Base-by-base conservation (phyloP, 1,284 basidiomycete genomes). In the Cutaneotrichosporon daszewskae region DNA sequence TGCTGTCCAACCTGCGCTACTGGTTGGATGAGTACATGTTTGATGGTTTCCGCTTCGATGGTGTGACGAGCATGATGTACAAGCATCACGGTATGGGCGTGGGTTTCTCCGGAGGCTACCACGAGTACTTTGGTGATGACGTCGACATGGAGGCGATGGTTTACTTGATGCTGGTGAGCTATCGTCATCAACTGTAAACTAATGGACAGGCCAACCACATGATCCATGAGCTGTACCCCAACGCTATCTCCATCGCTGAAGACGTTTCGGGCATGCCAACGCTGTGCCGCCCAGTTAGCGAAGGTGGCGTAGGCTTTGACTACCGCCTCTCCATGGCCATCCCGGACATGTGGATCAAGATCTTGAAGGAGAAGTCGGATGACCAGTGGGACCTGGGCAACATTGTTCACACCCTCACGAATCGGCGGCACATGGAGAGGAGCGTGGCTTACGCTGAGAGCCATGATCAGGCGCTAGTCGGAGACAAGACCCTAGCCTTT, bases 331-430 rank as follows among this genome's bases (percentile, higher is more conserved):
- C 89, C 19, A 98, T 98, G 94, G 94, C 94, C 9, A 80, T 98
- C 38, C 94, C 94, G 5, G 94, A 98, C 70, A 97, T 96, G 91
- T 98, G 91, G 90, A 98, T 98, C 77, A 97, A 98, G 72, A 76
- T 97, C 19, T 79, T 97, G 57, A 98, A 98, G 70, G 94, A 98
- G 72, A 83, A 81, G 65, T 57, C 70, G 4, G 94, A 98, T 66
- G 81, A 86, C 55, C 78, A 85, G 34, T 98, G 94, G 94, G 79
- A 94, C 43, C 77, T 98, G 59, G 82, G 76, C 47, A 80, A 84
- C 67, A 92, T 98, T 53, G 83, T 85, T 19, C 84, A 86, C 66
- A 97, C 90, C 3, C 74, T 98, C 45, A 90, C 81, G 20, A 96
- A 98, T 69, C 79, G 94, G 45, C 79, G 94, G 23, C 76, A 92